Evolutionary conservation across 306 rosid genomes (phyloP).

Genomic region (Acacia melanoxylon): DNA sequence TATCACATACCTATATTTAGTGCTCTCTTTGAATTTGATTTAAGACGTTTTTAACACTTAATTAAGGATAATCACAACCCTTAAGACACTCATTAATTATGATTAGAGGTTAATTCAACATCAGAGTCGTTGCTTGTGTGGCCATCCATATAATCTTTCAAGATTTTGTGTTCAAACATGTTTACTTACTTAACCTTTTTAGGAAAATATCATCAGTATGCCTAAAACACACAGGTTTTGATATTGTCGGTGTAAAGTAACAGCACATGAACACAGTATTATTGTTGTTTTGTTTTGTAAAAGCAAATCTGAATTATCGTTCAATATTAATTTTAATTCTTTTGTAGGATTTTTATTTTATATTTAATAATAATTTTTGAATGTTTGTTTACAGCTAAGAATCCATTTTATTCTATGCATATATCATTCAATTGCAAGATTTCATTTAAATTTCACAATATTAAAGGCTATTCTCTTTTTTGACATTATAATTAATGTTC

Average conservation of each 20-base stretch:
- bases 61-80: neutral
- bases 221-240: too few species aligned
- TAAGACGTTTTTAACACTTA: neutral
- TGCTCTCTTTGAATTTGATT: neutral
- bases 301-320: neutral
- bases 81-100: neutral
- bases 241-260: neutral
- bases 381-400: too few species aligned
- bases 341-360: too few species aligned
- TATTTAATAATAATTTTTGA: too few species aligned
- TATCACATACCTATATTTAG: neutral
- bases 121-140: neutral
- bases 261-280: neutral
- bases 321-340: too few species aligned
- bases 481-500: neutral
- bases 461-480: neutral
- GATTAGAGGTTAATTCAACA: neutral
- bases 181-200: too few species aligned
- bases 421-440: too few species aligned
- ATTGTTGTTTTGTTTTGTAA: neutral
- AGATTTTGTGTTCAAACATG: neutral
- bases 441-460: neutral
- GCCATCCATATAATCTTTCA: neutral
- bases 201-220: neutral
- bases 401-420: too few species aligned